These are phyloP conservation scores for Aciculosporium take DNA, from an alignment of 2,329 filamentous ascomycete species.

Conservation along the genomic window DNA sequence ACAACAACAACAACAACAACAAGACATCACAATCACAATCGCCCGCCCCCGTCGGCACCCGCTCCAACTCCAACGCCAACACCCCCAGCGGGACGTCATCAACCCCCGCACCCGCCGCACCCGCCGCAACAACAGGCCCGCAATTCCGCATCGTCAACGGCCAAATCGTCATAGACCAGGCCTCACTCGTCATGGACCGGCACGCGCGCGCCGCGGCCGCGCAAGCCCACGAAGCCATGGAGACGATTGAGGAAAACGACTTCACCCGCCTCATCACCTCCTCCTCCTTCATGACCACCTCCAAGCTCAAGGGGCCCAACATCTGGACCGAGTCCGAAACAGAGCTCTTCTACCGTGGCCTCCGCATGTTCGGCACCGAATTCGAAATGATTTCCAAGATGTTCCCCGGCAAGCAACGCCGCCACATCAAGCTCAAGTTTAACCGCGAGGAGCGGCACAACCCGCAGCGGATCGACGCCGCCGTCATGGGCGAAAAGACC, in stretches of 20 bases:
- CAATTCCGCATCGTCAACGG: constrained; percentile 55
- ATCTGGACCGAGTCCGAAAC: constrained; percentile 60
- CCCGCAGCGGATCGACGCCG: constrained; percentile 47
- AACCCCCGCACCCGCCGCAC: constrained; percentile 8
- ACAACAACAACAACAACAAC: constrained; percentile 5
- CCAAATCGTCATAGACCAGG: constrained; percentile 56
- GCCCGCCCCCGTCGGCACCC: constrained; percentile 5
- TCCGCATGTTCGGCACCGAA: constrained; percentile 68
- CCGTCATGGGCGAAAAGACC: constrained; percentile 46
- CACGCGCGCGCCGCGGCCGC: constrained; percentile 46
- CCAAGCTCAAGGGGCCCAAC: constrained; percentile 49
- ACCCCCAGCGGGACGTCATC: constrained; percentile 5
- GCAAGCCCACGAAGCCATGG: constrained; percentile 34
- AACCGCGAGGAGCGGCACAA: constrained; percentile 61
- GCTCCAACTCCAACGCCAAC: constrained; percentile 5
- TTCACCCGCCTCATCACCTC: constrained; percentile 59
- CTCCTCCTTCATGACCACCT: constrained; percentile 46
- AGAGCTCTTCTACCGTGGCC: constrained; percentile 59
- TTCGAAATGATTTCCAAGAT: constrained; percentile 67
- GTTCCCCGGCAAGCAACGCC: constrained; percentile 57
- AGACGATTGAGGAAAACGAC: constrained; percentile 63
- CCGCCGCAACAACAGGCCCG: constrained; percentile 27
- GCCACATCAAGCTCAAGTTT: constrained; percentile 71
- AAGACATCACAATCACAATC: constrained; percentile 8
- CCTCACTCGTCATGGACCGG: constrained; percentile 52